phyloP scores from a whole-genome alignment of 2,329 filamentous ascomycete genomes.

The Diplodia sapinea region DNA sequence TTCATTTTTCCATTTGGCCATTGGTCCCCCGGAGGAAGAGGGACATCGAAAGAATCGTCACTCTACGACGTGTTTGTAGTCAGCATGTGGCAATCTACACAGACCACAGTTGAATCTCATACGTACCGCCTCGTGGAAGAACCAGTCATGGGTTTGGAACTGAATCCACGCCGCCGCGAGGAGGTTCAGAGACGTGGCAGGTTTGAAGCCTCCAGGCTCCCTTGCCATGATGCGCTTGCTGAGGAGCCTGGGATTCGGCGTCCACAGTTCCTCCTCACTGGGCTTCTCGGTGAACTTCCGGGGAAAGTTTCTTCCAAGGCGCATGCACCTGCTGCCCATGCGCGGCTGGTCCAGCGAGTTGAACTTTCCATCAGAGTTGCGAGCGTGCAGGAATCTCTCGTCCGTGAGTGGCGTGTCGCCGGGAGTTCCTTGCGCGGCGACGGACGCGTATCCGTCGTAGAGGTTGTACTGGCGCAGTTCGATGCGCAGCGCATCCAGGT shows the following conservation, averaged over 20 bases:
- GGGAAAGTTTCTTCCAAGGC: slow-evolving; percentile 55
- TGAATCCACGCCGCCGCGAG: slow-evolving; percentile 59
- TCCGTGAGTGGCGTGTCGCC: slow-evolving; percentile 41
- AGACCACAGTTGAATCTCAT: neutral
- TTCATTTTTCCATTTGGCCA: slow-evolving; percentile 49
- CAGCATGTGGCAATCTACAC: no score
- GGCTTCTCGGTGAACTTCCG: slow-evolving; percentile 47
- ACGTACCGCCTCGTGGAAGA: slow-evolving; percentile 41
- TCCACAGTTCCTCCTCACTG: slow-evolving; percentile 51
- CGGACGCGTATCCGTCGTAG: slow-evolving; percentile 51
- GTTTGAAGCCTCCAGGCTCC: slow-evolving; percentile 48
- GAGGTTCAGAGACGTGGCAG: slow-evolving; percentile 54
- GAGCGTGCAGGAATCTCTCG: slow-evolving; percentile 43
- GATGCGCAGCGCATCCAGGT: slow-evolving; percentile 50
- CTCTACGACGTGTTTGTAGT: neutral
- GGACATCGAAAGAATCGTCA: neutral
- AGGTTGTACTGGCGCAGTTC: slow-evolving; percentile 55
- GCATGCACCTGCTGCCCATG: slow-evolving; percentile 55
- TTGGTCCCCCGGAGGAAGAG: slow-evolving; percentile 44
- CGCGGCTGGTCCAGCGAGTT: slow-evolving; percentile 50
- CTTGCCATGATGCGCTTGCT: slow-evolving; percentile 52
- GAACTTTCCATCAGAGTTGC: slow-evolving; percentile 54
- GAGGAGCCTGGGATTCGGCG: slow-evolving; percentile 53
- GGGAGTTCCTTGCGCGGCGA: slow-evolving; percentile 46
- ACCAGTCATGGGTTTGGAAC: slow-evolving; percentile 56